Evolutionary conservation across 2,329 filamentous ascomycete genomes (phyloP).

Genomic region (Colletotrichum lupini): DNA sequence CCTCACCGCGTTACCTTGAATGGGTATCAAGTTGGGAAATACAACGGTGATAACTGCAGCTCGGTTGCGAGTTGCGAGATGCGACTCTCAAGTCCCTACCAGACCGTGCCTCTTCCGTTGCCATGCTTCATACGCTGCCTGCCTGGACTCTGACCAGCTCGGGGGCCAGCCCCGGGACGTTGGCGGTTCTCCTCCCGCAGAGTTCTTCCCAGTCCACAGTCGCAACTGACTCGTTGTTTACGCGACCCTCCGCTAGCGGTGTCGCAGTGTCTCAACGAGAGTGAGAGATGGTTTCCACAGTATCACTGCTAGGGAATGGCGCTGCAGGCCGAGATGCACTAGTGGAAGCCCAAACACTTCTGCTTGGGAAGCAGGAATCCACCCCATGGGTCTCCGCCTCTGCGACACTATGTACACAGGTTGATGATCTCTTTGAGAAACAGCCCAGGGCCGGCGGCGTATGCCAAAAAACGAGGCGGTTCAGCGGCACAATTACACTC

Average conservation of each 20-base stretch:
- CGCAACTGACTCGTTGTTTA: constrained; percentile 21
- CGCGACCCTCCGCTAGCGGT: constrained; percentile 8
- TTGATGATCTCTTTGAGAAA: not conserved
- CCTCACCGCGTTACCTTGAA: not conserved
- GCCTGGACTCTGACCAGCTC: not conserved
- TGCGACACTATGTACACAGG: not conserved
- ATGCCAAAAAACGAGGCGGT: constrained; percentile 20
- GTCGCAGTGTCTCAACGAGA: constrained; percentile 18
- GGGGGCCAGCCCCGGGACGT: not conserved
- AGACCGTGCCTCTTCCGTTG: not conserved
- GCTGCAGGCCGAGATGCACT: constrained; percentile 8
- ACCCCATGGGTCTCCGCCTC: constrained; percentile 1
- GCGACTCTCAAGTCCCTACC: not conserved
- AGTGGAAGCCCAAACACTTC: not conserved
- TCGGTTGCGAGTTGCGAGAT: not conserved
- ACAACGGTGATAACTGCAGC: not conserved
- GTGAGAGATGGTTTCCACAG: constrained; percentile 12
- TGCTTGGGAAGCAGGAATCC: not conserved
- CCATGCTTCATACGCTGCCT: not conserved
- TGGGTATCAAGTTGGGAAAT: constrained; percentile 2
- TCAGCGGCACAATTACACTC: not conserved
- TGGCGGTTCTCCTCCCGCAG: not conserved
- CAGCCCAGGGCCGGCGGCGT: not conserved
- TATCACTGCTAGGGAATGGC: constrained; percentile 1
- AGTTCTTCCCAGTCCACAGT: not conserved